Evolutionary conservation across 208 protist species (phyloP), one percentile per base, ranked within the genome.

Genomic region (Leishmania major): DNA sequence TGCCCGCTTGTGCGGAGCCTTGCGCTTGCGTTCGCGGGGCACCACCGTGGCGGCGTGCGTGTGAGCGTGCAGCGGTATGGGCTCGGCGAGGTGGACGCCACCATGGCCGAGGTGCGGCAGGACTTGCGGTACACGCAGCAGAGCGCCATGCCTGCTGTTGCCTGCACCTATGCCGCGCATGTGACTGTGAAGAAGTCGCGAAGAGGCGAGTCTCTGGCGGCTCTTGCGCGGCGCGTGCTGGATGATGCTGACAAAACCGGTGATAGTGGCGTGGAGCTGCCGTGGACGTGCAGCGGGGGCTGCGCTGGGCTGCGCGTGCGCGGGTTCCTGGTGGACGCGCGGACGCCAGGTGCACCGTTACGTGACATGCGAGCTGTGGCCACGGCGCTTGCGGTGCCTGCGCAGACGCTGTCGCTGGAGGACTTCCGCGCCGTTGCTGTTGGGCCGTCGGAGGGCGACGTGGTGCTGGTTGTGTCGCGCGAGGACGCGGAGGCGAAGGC

Each of bases 401-500:
- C 83, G 79, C 88, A 93, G 84, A 87, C 87, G 75, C 78, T 92
- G 6, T 84, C 90, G 75, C 83, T 93, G 82, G 90, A 91, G 83
- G 90, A 93, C 85, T 89, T 91, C 78, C 79, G 72, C 35, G 71
- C 80, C 31, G 70, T 90, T 70, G 82, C 59, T n/a, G 86, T 83
- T 60, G 81, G 53, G 51, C 74, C 70, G 67, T 77, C 80, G 43
- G 77, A 60, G 19, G 59, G 77, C 53, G 83, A 80, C 47, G 81
- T 79, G 59, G 79, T 85, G 59, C 81, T 91, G 25, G 74, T 89
- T 57, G 62, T 89, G 70, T 82, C 87, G 35, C 83, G 82, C 60
- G 77, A 55, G 75, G 88, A 90, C 64, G 86, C 85, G 43, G 81
- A 69, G n/a, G 76, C 79, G 77, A 76, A 78, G 76, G 81, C 77